Evolutionary conservation across 2,329 filamentous ascomycete species (phyloP).

Genomic region (Cladophialophora psammophila): DNA sequence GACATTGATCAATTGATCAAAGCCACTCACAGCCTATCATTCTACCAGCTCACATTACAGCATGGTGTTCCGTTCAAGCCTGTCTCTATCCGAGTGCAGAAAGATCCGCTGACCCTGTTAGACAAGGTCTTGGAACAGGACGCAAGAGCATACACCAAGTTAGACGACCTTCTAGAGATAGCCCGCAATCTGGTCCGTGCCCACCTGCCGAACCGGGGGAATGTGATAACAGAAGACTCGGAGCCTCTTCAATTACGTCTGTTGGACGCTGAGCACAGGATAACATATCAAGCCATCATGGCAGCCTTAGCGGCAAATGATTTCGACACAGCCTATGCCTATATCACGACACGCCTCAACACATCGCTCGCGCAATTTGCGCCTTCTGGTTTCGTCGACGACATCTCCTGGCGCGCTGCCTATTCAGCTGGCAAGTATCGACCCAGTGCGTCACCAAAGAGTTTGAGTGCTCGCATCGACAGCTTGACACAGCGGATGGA

Average conservation of each 20-base stretch:
- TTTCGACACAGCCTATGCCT: constrained; percentile 70
- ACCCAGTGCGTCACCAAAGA: constrained; percentile 43
- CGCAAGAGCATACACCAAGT: constrained; percentile 65
- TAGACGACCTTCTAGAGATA: constrained; percentile 69
- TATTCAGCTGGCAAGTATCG: constrained; percentile 67
- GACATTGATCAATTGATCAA: constrained; percentile 63
- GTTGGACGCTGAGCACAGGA: constrained; percentile 54
- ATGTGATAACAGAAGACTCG: constrained; percentile 16
- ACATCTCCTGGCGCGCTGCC: constrained; percentile 70
- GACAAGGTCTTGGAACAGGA: constrained; percentile 69
- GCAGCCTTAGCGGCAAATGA: constrained; percentile 54
- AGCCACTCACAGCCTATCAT: constrained; percentile 70
- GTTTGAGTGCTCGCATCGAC: constrained; percentile 56
- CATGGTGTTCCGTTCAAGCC: constrained; percentile 71
- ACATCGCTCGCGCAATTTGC: constrained; percentile 40
- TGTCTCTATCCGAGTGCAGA: constrained; percentile 69
- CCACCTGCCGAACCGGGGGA: constrained; percentile 43
- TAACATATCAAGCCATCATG: constrained; percentile 55
- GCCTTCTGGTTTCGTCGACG: constrained; percentile 52
- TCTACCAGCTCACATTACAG: constrained; percentile 69
- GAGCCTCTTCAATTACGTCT: constrained; percentile 33
- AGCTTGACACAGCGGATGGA: constrained; percentile 70
- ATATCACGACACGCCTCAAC: constrained; percentile 66
- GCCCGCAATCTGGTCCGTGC: constrained; percentile 64
- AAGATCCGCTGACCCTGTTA: constrained; percentile 66